Evolutionary conservation across 1,284 basidiomycete genomes (phyloP), one percentile per base, ranked within the genome.

Genomic region (Anthracocystis walkeri): DNA sequence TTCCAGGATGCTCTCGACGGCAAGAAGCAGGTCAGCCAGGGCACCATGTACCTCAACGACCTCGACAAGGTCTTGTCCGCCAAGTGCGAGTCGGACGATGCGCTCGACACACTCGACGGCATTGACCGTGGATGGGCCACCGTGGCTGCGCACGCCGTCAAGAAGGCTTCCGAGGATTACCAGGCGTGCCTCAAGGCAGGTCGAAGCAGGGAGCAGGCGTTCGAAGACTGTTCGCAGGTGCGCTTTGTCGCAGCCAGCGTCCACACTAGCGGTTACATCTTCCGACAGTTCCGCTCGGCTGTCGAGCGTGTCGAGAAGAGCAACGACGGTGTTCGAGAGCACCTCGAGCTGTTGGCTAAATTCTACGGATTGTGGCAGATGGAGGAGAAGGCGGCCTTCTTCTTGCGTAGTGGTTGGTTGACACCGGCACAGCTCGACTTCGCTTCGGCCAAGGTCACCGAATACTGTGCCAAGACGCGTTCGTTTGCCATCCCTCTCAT

Each of bases 351-450:
- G 40, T 56, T 84, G 29, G 69, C 71, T 51, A 78, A 72, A 42
- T 77, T 84, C 60, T 85, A 85, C 65, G 83, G 88, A n/a, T 83
- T 88, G 14, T 89, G 88, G 87, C 87, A 88, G 79, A 87, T 89
- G 75, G 89, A 89, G 80, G 88, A 89, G 86, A 88, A 88, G 82
- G 88, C 87, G 49, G 87, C 86, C 33, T 86, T 87, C 77, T 89
- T 89, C 86, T 84, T 89, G 31, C 81, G 81, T 46, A 79, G 76
- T 65, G 87, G 87, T 57, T 89, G 87, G 85, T 86, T 88, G 62
- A 82, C 78, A 20, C 79, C 84, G 12, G 73, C 83, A 38, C 87
- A 87, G 73, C 85, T 88, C 63, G 88, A 88, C 82, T 81, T 81
- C 54, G 86, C 88, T 1, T 85, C 87, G 62, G 78, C 75, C 11